phyloP scores from a whole-genome alignment of 192 early-diverging fungal genomes.

The Mortierella antarctica region DNA sequence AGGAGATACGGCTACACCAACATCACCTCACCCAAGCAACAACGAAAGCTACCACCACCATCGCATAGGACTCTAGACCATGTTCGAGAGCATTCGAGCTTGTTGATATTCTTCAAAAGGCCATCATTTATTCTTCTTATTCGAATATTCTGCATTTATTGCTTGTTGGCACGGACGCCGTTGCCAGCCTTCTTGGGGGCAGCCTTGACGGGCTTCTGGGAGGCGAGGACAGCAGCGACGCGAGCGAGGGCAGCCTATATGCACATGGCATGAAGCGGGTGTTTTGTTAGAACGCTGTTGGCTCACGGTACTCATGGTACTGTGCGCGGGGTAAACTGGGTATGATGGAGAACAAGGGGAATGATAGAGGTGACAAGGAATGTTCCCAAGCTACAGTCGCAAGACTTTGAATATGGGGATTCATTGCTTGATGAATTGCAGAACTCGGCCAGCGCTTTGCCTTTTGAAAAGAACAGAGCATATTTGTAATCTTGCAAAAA shows the following conservation, averaged over 20 bases:
- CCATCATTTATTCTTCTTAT: constrained; percentile 22
- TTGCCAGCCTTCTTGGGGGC: constrained; percentile 68
- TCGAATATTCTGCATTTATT: constrained; percentile 27
- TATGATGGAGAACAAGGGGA: not conserved
- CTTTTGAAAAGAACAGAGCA: not conserved
- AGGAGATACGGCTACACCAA: too few relatives aligned
- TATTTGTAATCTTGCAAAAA: constrained; percentile 50
- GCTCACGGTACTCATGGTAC: too few relatives aligned
- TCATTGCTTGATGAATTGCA: constrained; percentile 42
- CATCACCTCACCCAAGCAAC: too few relatives aligned
- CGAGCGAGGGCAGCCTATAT: constrained; percentile 79
- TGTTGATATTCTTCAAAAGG: not conserved
- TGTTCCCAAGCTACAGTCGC: constrained; percentile 50
- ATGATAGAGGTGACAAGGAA: constrained; percentile 2
- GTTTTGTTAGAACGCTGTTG: not conserved
- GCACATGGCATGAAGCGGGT: not conserved
- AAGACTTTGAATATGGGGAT: constrained; percentile 52
- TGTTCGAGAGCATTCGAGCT: not conserved
- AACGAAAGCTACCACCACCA: too few relatives aligned
- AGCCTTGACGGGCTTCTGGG: constrained; percentile 71
- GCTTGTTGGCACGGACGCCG: constrained; percentile 66
- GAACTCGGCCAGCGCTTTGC: constrained; percentile 15
- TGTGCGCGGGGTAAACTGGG: not conserved
- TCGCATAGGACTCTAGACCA: too few relatives aligned
- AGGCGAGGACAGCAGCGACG: constrained; percentile 70